Evolutionary conservation across 2,329 filamentous ascomycete genomes (phyloP).

Genomic region (Penicillium frequentans): DNA sequence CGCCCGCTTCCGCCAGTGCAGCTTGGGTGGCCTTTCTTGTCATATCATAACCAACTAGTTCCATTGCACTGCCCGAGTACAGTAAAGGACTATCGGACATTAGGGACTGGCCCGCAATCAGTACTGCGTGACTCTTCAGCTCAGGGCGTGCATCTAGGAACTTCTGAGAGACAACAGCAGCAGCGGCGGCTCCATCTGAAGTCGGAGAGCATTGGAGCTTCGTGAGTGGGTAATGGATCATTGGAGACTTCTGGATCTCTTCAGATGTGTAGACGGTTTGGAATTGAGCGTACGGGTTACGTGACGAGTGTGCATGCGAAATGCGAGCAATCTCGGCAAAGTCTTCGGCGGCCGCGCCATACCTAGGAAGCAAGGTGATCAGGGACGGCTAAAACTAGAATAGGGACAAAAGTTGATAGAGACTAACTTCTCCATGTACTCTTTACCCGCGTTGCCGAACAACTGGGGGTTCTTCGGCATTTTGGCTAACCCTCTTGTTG

Average conservation of each 20-base stretch:
- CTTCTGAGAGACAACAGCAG: conserved; percentile 80
- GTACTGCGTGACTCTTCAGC: conserved; percentile 76
- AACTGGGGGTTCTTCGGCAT: conserved; percentile 57
- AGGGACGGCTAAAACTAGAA: background rate
- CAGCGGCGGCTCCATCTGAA: conserved; percentile 86
- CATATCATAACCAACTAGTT: background rate
- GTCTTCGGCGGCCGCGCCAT: conserved; percentile 78
- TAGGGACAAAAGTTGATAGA: background rate
- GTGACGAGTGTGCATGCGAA: conserved; percentile 86
- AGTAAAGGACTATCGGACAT: conserved; percentile 64
- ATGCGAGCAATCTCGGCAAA: conserved; percentile 92
- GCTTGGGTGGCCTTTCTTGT: background rate
- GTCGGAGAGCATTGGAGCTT: conserved; percentile 98
- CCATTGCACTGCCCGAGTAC: background rate
- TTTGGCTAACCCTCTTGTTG: too few relatives aligned
- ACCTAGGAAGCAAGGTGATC: conserved; percentile 48
- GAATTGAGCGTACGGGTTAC: conserved; percentile 98
- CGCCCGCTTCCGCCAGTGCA: background rate
- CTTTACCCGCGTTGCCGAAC: conserved; percentile 89
- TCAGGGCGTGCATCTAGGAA: conserved; percentile 86
- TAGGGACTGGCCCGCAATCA: conserved; percentile 83
- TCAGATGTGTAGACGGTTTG: conserved; percentile 86
- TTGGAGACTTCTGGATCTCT: conserved; percentile 72
- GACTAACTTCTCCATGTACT: conserved; percentile 85
- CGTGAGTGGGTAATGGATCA: conserved; percentile 83